Conservation (phyloP, 495 filamentous ascomycete genomes). For the Xylaria sp. region DNA sequence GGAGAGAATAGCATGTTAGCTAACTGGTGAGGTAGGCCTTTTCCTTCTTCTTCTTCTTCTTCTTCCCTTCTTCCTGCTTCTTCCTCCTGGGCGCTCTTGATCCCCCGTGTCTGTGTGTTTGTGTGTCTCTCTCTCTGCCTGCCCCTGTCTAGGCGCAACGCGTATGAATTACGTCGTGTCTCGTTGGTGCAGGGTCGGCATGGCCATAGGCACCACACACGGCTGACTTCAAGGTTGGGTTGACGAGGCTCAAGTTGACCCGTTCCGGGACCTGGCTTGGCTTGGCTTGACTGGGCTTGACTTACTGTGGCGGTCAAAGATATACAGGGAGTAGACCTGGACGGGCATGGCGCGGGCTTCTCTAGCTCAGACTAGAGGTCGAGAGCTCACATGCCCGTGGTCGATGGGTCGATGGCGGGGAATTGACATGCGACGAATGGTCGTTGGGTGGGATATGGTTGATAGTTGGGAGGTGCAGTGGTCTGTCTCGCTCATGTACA, state of each 20-base stretch:
- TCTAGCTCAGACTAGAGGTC: constrained; percentile 32
- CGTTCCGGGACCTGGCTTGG: neutral
- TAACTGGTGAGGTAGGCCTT: neutral
- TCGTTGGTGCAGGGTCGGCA: neutral
- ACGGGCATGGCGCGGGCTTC: constrained; percentile 57
- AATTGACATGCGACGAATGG: constrained; percentile 7
- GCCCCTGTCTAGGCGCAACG: neutral
- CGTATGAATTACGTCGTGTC: constrained; percentile 9
- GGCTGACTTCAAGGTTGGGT: neutral
- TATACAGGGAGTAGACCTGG: constrained; percentile 97
- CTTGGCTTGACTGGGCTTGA: constrained; percentile 8
- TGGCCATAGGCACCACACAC: constrained; percentile 24
- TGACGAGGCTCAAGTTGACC: constrained; percentile 6
- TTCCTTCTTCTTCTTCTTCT: neutral
- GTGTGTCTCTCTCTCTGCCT: no score
- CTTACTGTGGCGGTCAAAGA: constrained; percentile 97
- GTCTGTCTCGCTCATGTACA: neutral
- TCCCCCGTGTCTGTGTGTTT: constrained; percentile 9
- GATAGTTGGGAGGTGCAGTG: neutral
- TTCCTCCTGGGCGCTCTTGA: neutral
- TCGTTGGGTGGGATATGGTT: neutral
- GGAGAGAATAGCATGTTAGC: constrained; percentile 27
- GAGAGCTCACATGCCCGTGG: constrained; percentile 42
- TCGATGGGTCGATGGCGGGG: neutral
- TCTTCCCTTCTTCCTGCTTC: neutral